Evolutionary conservation across 2,329 filamentous ascomycete genomes (phyloP).

Genomic region (Aspergillus hiratsukae): DNA sequence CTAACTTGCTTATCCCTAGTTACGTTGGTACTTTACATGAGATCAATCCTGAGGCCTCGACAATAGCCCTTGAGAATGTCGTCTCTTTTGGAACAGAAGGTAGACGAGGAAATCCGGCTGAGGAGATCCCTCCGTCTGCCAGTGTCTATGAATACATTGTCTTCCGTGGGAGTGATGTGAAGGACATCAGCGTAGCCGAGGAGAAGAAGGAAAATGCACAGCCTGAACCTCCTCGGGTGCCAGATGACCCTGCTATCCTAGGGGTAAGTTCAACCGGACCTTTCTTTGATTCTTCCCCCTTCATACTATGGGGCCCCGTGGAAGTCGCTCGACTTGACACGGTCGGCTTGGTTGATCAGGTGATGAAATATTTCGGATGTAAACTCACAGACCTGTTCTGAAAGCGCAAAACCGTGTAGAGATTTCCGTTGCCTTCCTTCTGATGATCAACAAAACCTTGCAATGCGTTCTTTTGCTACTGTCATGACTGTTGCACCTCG

Average conservation of each 20-base stretch:
- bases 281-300: conserved; percentile 7
- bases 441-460: conserved; percentile 51
- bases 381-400: conserved; percentile 73
- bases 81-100: conserved; percentile 92
- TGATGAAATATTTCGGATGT: conserved; percentile 97
- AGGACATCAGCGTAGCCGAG: conserved; percentile 92
- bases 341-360: conserved; percentile 24
- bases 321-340: conserved; percentile 2
- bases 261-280: conserved; percentile 66
- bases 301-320: neutral
- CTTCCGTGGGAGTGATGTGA: conserved; percentile 96
- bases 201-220: conserved; percentile 67
- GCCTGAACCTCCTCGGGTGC: conserved; percentile 70
- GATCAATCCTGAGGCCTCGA: conserved; percentile 96
- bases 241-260: conserved; percentile 93
- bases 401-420: conserved; percentile 92
- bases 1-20: conserved; percentile 49
- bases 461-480: neutral
- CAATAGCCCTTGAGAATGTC: conserved; percentile 95
- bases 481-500: conserved; percentile 4
- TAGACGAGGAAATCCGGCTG: conserved; percentile 69
- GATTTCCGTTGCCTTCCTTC: conserved; percentile 99
- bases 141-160: conserved; percentile 98
- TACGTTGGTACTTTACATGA: conserved; percentile 95
- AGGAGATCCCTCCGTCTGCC: conserved; percentile 79